Evolutionary conservation across 148 eudicot genomes (phyloP).

Genomic region (Talinum fruticosum): DNA sequence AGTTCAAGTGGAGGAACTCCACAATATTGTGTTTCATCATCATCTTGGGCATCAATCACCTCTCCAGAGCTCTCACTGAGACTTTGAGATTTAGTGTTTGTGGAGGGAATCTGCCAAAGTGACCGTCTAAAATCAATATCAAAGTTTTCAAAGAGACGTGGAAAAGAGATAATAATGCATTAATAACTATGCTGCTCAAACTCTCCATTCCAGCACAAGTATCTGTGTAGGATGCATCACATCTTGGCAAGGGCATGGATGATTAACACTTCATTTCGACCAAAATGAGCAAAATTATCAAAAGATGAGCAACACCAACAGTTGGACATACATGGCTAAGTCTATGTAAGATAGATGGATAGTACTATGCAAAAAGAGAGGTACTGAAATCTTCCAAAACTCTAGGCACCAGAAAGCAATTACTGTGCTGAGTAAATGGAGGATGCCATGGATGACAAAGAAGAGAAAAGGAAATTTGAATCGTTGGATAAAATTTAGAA

Average conservation of each 20-base stretch:
- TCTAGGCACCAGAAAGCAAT: neutral
- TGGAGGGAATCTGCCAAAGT: constrained; percentile 32
- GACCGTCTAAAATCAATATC: neutral
- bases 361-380: neutral
- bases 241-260: neutral
- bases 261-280: neutral
- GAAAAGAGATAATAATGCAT: neutral
- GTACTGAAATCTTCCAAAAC: too few relatives aligned
- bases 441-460: neutral
- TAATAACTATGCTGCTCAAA: neutral
- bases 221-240: neutral
- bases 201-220: neutral
- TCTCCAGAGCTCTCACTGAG: constrained; percentile 31
- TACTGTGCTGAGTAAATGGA: neutral
- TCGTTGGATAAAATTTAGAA: neutral
- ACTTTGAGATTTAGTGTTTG: constrained; percentile 30
- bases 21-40: constrained; percentile 23
- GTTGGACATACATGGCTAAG: neutral
- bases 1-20: constrained; percentile 65
- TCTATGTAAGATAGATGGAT: neutral
- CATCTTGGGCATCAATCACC: constrained; percentile 28
- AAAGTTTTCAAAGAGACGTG: neutral
- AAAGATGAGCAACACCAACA: neutral
- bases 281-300: neutral
- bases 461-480: neutral